Percentiles rank a stretch among this genome's conserved stretches.
phyloP scores from a whole-genome alignment of 140 eudicot genomes.

The Bidens hawaiensis region DNA sequence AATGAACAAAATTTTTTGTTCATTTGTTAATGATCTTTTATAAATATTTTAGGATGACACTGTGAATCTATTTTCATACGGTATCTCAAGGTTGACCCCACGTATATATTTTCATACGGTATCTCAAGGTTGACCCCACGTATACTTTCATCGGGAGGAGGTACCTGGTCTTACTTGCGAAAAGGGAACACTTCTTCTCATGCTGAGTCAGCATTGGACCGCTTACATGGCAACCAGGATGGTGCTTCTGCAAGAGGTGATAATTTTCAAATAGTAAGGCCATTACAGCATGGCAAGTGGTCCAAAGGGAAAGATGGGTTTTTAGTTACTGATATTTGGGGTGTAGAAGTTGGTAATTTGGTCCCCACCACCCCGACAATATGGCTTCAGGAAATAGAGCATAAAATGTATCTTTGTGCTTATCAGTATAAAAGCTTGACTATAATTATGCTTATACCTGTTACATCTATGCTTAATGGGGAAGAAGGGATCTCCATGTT shows the following conservation, averaged over 20 bases:
- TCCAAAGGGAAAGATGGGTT: conserved; percentile 95
- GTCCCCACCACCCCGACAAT: conserved; percentile 61
- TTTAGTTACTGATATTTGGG: conserved; percentile 75
- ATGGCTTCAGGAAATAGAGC: conserved; percentile 83
- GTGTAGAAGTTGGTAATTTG: conserved; percentile 53
- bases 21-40: too few species aligned
- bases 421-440: conserved; percentile 84
- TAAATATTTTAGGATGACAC: conserved; percentile 70
- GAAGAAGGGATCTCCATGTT: conserved; percentile 71
- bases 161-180: conserved; percentile 77
- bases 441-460: conserved; percentile 72
- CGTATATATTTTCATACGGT: conserved; percentile 71
- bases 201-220: conserved; percentile 41
- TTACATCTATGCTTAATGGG: conserved; percentile 55
- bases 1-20: too few species aligned
- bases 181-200: conserved; percentile 58
- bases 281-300: conserved; percentile 85
- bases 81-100: conserved; percentile 66
- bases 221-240: conserved; percentile 39
- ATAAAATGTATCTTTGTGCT: conserved; percentile 73
- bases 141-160: conserved; percentile 72
- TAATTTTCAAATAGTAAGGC: conserved; percentile 53
- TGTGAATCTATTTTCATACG: conserved; percentile 65
- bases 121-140: conserved; percentile 68
- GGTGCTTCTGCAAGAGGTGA: conserved; percentile 43